Conservation (phyloP, 2,329 filamentous ascomycete species). For the Cercospora citrullina region DNA sequence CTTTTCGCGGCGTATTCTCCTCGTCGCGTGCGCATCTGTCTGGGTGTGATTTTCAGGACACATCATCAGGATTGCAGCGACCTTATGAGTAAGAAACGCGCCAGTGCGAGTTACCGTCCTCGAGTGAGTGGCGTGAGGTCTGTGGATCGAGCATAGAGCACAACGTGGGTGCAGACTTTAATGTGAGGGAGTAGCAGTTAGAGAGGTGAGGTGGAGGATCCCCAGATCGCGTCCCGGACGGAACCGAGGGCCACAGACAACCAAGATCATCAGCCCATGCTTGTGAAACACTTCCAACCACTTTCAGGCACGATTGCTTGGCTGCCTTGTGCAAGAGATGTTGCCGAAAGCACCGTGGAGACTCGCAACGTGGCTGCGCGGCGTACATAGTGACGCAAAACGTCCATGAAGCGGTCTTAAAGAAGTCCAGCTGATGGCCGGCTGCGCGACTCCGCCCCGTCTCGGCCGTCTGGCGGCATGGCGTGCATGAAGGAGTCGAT, state of each 20-base stretch:
- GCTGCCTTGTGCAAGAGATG: neutral
- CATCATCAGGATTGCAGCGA: neutral
- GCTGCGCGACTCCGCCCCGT: conserved; percentile 3
- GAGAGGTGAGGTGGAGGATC: neutral
- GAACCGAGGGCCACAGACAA: neutral
- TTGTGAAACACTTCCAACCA: neutral
- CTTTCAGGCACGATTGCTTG: neutral
- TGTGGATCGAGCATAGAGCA: neutral
- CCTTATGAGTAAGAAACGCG: neutral
- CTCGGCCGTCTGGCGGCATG: conserved; percentile 7
- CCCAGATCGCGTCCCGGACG: neutral
- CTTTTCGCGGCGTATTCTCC: neutral
- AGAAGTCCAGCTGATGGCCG: neutral
- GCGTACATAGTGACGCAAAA: neutral
- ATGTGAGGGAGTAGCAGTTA: neutral
- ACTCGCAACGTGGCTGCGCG: neutral
- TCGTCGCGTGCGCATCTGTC: neutral
- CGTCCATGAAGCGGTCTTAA: neutral
- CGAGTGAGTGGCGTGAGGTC: neutral
- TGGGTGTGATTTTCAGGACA: neutral
- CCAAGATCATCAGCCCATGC: neutral
- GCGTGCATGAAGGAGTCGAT: conserved; percentile 10
- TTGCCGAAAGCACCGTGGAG: neutral
- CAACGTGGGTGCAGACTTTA: neutral
- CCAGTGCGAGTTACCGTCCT: neutral